Base-by-base conservation (phyloP, 306 rosid species). In the Fragaria ananassa region DNA sequence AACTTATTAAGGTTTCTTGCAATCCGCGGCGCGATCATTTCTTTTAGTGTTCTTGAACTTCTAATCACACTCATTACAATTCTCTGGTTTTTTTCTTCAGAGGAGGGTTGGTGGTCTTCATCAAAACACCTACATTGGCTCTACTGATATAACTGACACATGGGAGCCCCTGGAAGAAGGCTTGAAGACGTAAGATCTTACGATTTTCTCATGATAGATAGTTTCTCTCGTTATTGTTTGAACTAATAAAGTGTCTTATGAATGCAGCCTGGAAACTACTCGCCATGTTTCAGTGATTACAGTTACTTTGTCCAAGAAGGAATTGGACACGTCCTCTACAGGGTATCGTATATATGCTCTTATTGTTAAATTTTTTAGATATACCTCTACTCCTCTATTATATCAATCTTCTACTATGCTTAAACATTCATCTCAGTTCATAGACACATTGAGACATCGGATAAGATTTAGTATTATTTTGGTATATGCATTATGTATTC, bases 1-100 rank as follows among this genome's bases (percentile, higher is more conserved):
- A 93, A 71, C 83, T 93, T 63, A 89, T 91, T 61, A 91, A 91
- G 97, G 96, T 93, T 93, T 57, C 57, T 10, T 18, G 18, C 7
- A 70, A 31, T 70, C 61, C 18, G 2, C 9, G 18, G 12, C 17
- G 7, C 19, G 6, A 37, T 37, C 35, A 58, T 23, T 25, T 10
- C 17, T 23, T 58, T 58, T 23, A 23, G 35, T 58, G 35, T 29
- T 23, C 61, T 42, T 42, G 9, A 42, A 42, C 27, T n/a, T 54
- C 2, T 11, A 29, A 58, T 23, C 5, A 23, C 7, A 23, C 21
- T 54, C 67, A 13, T 72, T 54, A 8, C 18, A 8, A 15, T 49
- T 18, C 10, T 46, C 25, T 14, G 2, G 50, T 49, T n/a, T 25
- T 41, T 13, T 10, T 10, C 63, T 50, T 18, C 57, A 68, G 79